phyloP scores from a whole-genome alignment of 2,329 filamentous ascomycete species.

The Neoascochyta sp. region DNA sequence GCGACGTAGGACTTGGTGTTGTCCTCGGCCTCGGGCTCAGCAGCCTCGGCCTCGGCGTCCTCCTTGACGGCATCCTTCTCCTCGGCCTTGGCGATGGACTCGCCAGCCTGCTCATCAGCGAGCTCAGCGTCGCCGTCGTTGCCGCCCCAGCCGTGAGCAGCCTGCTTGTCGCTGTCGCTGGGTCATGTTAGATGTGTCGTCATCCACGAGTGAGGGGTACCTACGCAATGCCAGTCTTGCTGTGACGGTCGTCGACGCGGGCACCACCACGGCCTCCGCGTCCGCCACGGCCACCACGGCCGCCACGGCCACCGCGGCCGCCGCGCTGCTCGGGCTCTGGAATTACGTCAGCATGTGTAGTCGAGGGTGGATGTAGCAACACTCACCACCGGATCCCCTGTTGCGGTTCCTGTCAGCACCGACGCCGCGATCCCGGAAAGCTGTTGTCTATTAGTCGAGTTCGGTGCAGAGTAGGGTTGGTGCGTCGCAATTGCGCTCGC shows the following conservation, averaged over 20 bases:
- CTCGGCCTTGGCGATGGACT: conserved; percentile 81
- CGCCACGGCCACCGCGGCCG: conserved; percentile 44
- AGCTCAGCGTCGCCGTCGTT: conserved; percentile 77
- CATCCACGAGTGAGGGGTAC: conserved; percentile 15
- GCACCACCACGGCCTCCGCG: conserved; percentile 44
- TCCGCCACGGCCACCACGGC: conserved; percentile 47
- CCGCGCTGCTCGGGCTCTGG: conserved; percentile 23
- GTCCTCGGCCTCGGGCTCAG: conserved; percentile 63
- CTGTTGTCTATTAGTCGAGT: conserved; percentile 49
- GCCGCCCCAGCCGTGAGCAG: conserved; percentile 84
- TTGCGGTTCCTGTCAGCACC: conserved; percentile 78
- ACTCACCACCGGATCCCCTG: conserved; percentile 49
- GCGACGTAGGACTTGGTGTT: conserved; percentile 87
- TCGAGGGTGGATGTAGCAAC: conserved; percentile 1
- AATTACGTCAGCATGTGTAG: conserved; percentile 7
- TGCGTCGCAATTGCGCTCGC: too few species aligned
- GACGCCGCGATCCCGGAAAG: conserved; percentile 83
- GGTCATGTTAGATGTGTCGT: conserved; percentile 12
- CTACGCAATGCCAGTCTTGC: conserved; percentile 58
- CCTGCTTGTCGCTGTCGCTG: conserved; percentile 81
- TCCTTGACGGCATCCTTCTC: conserved; percentile 59
- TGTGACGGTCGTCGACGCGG: conserved; percentile 56
- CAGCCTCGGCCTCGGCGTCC: conserved; percentile 41
- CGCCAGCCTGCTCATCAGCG: conserved; percentile 87
- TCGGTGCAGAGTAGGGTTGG: too few species aligned